Percentiles rank a stretch among this genome's conserved stretches.
Evolutionary conservation across 805 yeast genomes (phyloP).

Genomic region (Saccharomyces paradoxus): DNA sequence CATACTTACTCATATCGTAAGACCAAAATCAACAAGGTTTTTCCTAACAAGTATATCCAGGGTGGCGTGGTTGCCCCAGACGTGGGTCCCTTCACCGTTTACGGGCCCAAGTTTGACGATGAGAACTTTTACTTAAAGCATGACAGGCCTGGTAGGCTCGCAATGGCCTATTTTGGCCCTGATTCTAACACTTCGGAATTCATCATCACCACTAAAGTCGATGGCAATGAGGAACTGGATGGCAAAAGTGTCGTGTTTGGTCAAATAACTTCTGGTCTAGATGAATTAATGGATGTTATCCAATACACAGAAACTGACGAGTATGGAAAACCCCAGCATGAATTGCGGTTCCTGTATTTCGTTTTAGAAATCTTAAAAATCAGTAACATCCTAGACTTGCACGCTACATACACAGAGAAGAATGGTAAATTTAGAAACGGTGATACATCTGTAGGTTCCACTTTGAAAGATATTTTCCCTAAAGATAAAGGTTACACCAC

Average conservation of each 20-base stretch:
- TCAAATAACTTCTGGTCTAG: slow-evolving; percentile 59
- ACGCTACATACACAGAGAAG: slow-evolving; percentile 11
- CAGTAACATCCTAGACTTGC: slow-evolving; percentile 9
- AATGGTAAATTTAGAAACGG: slow-evolving; percentile 21
- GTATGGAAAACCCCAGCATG: slow-evolving; percentile 32
- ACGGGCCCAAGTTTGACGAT: slow-evolving; percentile 65
- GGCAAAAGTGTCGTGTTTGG: slow-evolving; percentile 71
- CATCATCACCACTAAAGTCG: slow-evolving; percentile 48
- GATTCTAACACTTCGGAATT: slow-evolving; percentile 65
- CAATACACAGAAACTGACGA: slow-evolving; percentile 46
- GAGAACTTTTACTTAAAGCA: slow-evolving; percentile 65
- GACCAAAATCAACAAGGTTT: slow-evolving; percentile 66
- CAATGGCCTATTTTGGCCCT: slow-evolving; percentile 67
- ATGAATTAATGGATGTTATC: slow-evolving; percentile 46
- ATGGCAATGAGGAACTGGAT: slow-evolving; percentile 40
- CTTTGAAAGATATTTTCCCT: slow-evolving; percentile 7
- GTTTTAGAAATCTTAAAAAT: slow-evolving; percentile 19
- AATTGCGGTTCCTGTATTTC: slow-evolving; percentile 33
- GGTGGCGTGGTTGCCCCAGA: slow-evolving; percentile 84
- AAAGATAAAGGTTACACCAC: neutral
- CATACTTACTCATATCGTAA: slow-evolving; percentile 40
- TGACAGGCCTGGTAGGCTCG: slow-evolving; percentile 57
- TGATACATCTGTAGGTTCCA: slow-evolving; percentile 14
- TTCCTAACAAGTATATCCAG: slow-evolving; percentile 69
- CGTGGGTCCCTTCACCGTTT: slow-evolving; percentile 73